Conservation (phyloP, 2,329 filamentous ascomycete genomes). For the Thelonectria olida region DNA sequence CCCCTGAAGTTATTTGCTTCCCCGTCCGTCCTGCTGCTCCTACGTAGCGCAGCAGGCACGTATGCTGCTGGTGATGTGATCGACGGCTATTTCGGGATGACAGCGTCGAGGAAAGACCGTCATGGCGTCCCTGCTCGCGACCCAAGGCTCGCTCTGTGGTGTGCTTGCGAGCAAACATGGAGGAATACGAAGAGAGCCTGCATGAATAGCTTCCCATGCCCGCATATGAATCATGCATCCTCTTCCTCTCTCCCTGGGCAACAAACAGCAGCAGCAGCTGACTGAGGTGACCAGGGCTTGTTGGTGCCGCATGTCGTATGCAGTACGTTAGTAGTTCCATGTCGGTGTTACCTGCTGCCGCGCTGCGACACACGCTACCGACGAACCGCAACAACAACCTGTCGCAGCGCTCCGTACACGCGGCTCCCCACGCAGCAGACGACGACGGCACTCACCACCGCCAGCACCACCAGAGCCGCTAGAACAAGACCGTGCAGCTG, state of each 20-base stretch:
- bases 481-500: slow-evolving; percentile 66
- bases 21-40: too few relatives aligned
- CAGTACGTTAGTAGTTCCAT: slow-evolving; percentile 8
- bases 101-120: neutral
- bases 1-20: neutral
- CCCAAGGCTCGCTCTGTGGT: neutral
- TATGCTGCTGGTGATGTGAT: neutral
- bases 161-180: neutral
- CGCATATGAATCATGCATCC: neutral
- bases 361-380: too few relatives aligned
- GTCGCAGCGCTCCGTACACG: slow-evolving; percentile 23
- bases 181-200: neutral
- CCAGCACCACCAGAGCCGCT: slow-evolving; percentile 53
- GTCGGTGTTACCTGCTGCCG: neutral
- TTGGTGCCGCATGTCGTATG: too few relatives aligned
- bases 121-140: neutral
- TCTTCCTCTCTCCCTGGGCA: neutral
- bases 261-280: neutral
- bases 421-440: slow-evolving; percentile 28
- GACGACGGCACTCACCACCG: slow-evolving; percentile 18
- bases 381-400: neutral
- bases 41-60: neutral
- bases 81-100: neutral
- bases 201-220: neutral
- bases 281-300: slow-evolving; percentile 12